phyloP scores from a whole-genome alignment of 345 rosid genomes.

The Heritiera fomes region DNA sequence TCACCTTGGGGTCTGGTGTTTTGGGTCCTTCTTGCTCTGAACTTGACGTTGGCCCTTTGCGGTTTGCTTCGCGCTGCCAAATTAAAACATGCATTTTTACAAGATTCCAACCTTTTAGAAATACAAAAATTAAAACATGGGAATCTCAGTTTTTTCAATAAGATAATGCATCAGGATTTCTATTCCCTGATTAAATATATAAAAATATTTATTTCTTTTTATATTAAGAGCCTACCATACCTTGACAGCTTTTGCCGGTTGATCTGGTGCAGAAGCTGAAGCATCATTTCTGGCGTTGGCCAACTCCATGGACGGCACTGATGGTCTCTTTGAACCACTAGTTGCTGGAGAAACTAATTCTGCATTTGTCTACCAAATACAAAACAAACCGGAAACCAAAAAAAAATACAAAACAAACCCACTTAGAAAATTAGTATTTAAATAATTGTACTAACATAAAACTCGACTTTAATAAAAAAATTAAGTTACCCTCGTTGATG shows the following conservation, averaged over 20 bases:
- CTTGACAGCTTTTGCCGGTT: slow-evolving; percentile 51
- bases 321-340: slow-evolving; percentile 53
- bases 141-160: slow-evolving; percentile 28
- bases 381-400: slow-evolving; percentile 15
- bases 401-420: slow-evolving; percentile 27
- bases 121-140: neutral
- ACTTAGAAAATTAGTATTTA: neutral
- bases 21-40: slow-evolving; percentile 62
- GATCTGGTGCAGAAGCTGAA: slow-evolving; percentile 33
- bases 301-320: slow-evolving; percentile 63
- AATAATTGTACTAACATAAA: neutral
- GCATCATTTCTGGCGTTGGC: slow-evolving; percentile 41
- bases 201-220: neutral
- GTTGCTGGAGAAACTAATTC: slow-evolving; percentile 46
- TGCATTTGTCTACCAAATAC: slow-evolving; percentile 38
- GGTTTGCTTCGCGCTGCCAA: slow-evolving; percentile 53
- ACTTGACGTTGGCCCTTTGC: slow-evolving; percentile 51
- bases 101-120: neutral
- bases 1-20: slow-evolving; percentile 65
- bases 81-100: slow-evolving; percentile 22
- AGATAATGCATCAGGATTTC: neutral
- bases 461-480: neutral
- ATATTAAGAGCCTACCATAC: slow-evolving; percentile 24
- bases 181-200: neutral
- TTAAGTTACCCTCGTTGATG: slow-evolving; percentile 34